Conservation (phyloP, 805 yeast species). For the Kodamaea kaohsiungensis region DNA sequence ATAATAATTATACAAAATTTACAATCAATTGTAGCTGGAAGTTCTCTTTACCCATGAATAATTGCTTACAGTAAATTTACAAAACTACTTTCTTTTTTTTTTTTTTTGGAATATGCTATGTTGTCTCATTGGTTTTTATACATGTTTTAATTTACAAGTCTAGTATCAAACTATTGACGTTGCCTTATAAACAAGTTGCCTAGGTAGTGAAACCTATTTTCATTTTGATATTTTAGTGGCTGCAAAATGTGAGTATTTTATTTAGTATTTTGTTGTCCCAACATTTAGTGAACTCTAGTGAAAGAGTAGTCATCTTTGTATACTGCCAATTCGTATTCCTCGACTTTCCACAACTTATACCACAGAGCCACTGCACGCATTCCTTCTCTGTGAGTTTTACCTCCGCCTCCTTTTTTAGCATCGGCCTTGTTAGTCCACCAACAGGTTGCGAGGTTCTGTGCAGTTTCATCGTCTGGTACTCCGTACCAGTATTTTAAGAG, state of each 20-base stretch:
- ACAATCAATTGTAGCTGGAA: too few species aligned
- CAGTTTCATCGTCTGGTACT: constrained; percentile 29
- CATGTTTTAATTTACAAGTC: background rate
- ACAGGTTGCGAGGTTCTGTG: constrained; percentile 40
- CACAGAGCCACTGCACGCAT: constrained; percentile 29
- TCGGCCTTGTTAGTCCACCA: constrained; percentile 32
- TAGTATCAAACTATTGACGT: background rate
- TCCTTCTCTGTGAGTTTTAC: constrained; percentile 31
- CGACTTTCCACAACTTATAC: constrained; percentile 37
- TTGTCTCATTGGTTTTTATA: too few species aligned
- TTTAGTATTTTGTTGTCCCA: background rate
- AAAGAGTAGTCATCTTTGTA: constrained; percentile 4
- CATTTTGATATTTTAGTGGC: background rate
- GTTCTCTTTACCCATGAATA: too few species aligned
- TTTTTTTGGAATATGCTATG: background rate
- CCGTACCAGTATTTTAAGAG: constrained; percentile 42
- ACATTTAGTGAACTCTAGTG: constrained; percentile 1
- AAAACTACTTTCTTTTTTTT: too few species aligned
- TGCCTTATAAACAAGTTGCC: background rate
- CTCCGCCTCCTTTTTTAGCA: constrained; percentile 36
- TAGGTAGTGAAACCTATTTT: background rate
- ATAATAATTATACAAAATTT: too few species aligned
- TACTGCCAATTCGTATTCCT: constrained; percentile 26
- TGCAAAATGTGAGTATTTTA: background rate
- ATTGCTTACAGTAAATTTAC: too few species aligned